These are phyloP conservation scores for Orbilia quercus DNA, from an alignment of 2,329 filamentous ascomycete species.

Conservation along the genomic window DNA sequence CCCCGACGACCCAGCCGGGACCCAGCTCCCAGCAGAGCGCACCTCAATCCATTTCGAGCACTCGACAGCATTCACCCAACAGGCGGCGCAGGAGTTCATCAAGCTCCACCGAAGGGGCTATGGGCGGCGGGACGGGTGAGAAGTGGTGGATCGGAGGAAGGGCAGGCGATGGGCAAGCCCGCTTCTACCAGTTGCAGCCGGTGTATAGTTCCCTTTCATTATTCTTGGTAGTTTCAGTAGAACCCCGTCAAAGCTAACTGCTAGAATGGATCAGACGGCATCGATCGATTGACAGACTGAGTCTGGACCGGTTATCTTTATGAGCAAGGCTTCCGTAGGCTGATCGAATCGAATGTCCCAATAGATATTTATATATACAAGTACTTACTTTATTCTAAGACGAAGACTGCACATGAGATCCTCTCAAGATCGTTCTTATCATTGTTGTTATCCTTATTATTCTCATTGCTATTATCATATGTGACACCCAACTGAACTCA, in stretches of 20 bases:
- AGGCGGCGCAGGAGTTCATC: conserved; percentile 58
- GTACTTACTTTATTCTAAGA: too few relatives aligned
- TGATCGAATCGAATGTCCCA: too few relatives aligned
- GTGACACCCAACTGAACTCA: too few relatives aligned
- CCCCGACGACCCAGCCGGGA: conserved; percentile 44
- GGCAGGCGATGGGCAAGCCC: conserved; percentile 60
- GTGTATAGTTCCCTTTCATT: conserved; percentile 57
- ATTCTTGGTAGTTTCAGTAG: background rate
- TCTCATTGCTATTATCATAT: too few relatives aligned
- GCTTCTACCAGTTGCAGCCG: conserved; percentile 60
- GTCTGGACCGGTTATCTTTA: conserved; percentile 60
- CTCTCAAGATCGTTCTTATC: too few relatives aligned
- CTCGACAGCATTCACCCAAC: conserved; percentile 56
- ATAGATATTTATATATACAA: too few relatives aligned
- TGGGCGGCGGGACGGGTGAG: conserved; percentile 59
- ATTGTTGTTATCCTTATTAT: too few relatives aligned
- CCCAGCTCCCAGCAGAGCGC: conserved; percentile 56
- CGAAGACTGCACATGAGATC: too few relatives aligned
- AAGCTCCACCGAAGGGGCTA: conserved; percentile 59
- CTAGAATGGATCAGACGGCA: conserved; percentile 57
- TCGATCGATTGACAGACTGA: conserved; percentile 60
- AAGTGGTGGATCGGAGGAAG: conserved; percentile 61
- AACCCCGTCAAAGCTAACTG: conserved; percentile 9
- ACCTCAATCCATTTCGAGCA: conserved; percentile 55
- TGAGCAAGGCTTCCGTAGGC: conserved; percentile 28